A percentile compares a stretch with the other conserved stretches of the same genome.
Conservation (phyloP, 2,329 filamentous ascomycete genomes). For the Diplocarpon rosae region DNA sequence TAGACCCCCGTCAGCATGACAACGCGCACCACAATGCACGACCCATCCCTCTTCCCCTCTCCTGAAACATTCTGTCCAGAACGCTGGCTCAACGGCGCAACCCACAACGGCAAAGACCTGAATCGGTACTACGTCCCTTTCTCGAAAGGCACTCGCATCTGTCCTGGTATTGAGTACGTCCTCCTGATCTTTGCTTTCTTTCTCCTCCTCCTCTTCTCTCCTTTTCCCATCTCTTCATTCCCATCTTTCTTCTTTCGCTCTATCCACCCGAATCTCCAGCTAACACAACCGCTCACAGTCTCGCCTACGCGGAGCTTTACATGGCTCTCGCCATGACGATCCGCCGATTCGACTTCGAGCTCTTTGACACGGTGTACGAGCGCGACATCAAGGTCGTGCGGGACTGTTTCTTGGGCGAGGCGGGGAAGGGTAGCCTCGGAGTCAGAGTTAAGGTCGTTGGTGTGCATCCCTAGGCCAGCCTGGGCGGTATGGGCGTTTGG, state of each 20-base stretch:
- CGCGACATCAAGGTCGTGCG: conserved; percentile 7
- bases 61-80: conserved; percentile 5
- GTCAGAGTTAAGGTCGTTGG: conserved; percentile 5
- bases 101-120: background rate
- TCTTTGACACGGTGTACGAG: conserved; percentile 7
- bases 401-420: conserved; percentile 8
- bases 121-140: conserved; percentile 30
- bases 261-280: too few species aligned
- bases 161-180: conserved; percentile 27
- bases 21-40: conserved; percentile 3
- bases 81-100: conserved; percentile 4
- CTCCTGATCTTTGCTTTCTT: too few species aligned
- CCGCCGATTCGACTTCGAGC: conserved; percentile 8
- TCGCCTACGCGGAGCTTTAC: conserved; percentile 13
- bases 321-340: conserved; percentile 6
- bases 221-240: background rate
- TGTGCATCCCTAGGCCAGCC: background rate
- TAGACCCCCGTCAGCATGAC: conserved; percentile 10
- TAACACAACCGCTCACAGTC: background rate
- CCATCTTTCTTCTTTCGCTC: background rate
- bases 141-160: conserved; percentile 31
- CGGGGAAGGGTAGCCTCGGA: background rate
- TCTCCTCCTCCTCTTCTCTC: too few species aligned
- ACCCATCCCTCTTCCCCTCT: conserved; percentile 4
- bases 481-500: too few species aligned